phyloP scores from a whole-genome alignment of 192 early-diverging fungal genomes.

The Gonapodya prolifera region DNA sequence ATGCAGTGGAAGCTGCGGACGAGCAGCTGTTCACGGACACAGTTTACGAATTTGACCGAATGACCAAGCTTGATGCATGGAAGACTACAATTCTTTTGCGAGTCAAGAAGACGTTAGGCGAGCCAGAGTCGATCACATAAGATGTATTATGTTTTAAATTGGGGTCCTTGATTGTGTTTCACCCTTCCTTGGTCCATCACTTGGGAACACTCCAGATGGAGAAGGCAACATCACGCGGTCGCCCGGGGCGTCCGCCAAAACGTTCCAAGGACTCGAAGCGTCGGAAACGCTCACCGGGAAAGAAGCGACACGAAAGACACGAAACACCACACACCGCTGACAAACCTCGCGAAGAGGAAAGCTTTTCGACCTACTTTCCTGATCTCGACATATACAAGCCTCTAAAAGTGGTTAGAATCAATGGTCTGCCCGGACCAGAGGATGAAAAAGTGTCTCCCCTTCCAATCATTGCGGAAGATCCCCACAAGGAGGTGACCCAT shows the following conservation, averaged over 20 bases:
- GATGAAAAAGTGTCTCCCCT: not conserved
- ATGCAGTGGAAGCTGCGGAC: conserved; percentile 64
- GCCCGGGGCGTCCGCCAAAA: conserved; percentile 2
- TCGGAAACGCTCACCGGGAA: not conserved
- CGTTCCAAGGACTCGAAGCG: not conserved
- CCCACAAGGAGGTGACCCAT: not conserved
- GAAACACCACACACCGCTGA: not conserved
- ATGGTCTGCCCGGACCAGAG: not conserved
- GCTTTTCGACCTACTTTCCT: conserved; percentile 68
- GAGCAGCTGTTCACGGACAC: conserved; percentile 69
- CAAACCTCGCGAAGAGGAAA: conserved; percentile 75
- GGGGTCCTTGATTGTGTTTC: too few species aligned
- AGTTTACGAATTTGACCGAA: conserved; percentile 69
- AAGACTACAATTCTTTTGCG: conserved; percentile 82
- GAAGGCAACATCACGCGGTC: not conserved
- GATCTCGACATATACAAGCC: conserved; percentile 47
- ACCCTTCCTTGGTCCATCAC: too few species aligned
- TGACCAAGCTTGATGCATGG: conserved; percentile 92
- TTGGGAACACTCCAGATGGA: too few species aligned
- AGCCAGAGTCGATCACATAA: conserved; percentile 7
- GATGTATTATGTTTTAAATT: not conserved
- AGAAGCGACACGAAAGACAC: not conserved
- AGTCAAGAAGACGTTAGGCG: conserved; percentile 72
- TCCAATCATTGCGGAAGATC: not conserved
- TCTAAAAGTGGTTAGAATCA: conserved; percentile 25